Conservation (phyloP, 2,329 filamentous ascomycete species). For the Exserohilum rostratum region DNA sequence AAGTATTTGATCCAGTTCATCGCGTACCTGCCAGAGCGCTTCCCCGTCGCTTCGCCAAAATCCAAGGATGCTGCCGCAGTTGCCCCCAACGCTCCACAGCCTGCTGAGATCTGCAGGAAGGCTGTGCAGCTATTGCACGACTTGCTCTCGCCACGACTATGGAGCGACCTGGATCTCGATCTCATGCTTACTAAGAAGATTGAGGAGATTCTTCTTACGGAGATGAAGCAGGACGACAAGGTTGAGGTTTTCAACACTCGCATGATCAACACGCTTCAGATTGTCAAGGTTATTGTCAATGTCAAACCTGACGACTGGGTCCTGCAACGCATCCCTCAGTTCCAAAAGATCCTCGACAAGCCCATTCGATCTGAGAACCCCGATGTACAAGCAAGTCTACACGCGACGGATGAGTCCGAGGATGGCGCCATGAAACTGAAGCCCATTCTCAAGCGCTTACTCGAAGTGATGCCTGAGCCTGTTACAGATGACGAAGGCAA, state of each 20-base stretch:
- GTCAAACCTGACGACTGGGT: constrained; percentile 92
- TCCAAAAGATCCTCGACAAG: constrained; percentile 91
- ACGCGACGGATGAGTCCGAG: constrained; percentile 74
- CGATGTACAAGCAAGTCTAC: constrained; percentile 91
- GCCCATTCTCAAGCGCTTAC: constrained; percentile 78
- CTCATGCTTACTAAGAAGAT: constrained; percentile 83
- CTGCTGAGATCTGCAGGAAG: constrained; percentile 83
- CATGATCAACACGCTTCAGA: constrained; percentile 92
- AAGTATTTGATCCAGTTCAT: constrained; percentile 98
- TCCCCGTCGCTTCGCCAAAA: constrained; percentile 64
- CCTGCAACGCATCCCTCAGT: constrained; percentile 71
- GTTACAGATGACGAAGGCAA: constrained; percentile 83
- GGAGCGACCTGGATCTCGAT: constrained; percentile 91
- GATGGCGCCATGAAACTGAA: constrained; percentile 66
- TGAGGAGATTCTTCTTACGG: constrained; percentile 81
- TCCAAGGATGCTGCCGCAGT: constrained; percentile 48
- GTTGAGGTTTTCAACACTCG: constrained; percentile 78
- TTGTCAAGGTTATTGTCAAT: constrained; percentile 87
- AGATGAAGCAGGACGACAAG: constrained; percentile 60
- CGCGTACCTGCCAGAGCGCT: constrained; percentile 84
- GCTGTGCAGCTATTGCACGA: constrained; percentile 82
- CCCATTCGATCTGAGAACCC: constrained; percentile 84
- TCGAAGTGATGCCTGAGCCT: constrained; percentile 84
- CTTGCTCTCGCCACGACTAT: constrained; percentile 83
- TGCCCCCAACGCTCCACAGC: constrained; percentile 51